Evolutionary conservation across 805 yeast genomes (phyloP), one percentile per base, ranked within the genome.

Genomic region (Candida piceae): DNA sequence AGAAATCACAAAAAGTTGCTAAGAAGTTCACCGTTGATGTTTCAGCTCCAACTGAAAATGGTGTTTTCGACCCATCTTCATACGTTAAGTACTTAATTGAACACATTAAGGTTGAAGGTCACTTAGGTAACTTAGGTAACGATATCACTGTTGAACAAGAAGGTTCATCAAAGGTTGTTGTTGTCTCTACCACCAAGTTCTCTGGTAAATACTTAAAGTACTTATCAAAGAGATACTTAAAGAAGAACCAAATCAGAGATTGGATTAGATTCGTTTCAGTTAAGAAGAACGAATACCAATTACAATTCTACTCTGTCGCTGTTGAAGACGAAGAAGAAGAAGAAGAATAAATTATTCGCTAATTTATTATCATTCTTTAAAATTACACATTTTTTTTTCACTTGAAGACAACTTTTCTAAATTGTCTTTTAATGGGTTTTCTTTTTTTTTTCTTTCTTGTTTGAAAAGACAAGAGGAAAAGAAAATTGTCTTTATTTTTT

Each of bases 171-270:
- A 79, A 85, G 67, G 81, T 85, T 66, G 87, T 93, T 65, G 85
- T 88, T 67, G 79, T 76, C 55, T 76, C 97, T 55, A 80, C 83
- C 72, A 72, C 95, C 72, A 83, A 87, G 76, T 90, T 93, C 93
- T 89, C 97, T 58, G 99, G 98, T 76, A 90, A 94, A 78, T 93
- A 93, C 95, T 83, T 90, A 71, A 93, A 94, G 80, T 93, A 93
- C 94, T 78, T 93, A 69, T 86, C 97, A 66, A 94, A 93, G 88
- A 90, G 95, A 80, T 93, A 86, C 93, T 86, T 93, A 75, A 94
- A 90, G 95, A 93, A 93, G 86, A 87, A 89, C 90, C 95, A 86
- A 76, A 85, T 90, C 78, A 88, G 97, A 80, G 97, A 93, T 80
- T 90, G 97, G 97, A 89, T 90, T 74, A 93, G 97, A 81, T 89